phyloP scores from a whole-genome alignment of 192 early-diverging fungal species.

The Piromyces sp. region DNA sequence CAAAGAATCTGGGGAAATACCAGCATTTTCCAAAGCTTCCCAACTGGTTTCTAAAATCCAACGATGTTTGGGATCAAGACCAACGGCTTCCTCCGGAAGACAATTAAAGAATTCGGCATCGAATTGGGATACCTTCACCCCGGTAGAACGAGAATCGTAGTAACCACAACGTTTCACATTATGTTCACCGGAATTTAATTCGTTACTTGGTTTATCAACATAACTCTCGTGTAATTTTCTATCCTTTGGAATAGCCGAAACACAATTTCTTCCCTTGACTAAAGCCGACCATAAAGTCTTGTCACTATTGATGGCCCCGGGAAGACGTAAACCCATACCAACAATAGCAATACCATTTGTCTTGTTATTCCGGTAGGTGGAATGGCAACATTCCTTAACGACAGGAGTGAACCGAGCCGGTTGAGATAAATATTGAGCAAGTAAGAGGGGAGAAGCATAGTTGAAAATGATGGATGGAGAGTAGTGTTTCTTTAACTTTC shows the following conservation, averaged over 20 bases:
- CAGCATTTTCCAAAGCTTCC: slow-evolving; percentile 12
- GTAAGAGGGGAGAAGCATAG: background rate
- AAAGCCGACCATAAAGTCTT: background rate
- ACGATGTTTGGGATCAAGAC: slow-evolving; percentile 4
- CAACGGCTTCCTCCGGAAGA: slow-evolving; percentile 6
- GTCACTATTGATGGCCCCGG: background rate
- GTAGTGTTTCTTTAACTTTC: background rate
- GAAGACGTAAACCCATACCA: background rate
- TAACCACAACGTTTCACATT: background rate
- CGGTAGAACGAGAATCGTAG: background rate
- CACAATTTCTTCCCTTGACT: background rate
- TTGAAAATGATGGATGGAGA: background rate
- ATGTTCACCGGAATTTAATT: background rate
- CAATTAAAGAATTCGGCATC: background rate
- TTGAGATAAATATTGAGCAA: background rate
- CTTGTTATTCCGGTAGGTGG: background rate
- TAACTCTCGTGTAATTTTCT: background rate
- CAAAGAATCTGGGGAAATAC: slow-evolving; percentile 1
- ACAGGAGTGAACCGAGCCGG: background rate
- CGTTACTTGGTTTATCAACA: background rate
- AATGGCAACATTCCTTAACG: background rate
- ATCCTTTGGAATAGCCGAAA: background rate
- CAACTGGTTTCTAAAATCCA: slow-evolving; percentile 6
- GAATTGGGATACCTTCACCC: background rate
- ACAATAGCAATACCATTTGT: background rate